Evolutionary conservation across 768 basidiomycete species (phyloP), one percentile per base, ranked within the genome.

Genomic region (Pulveroboletus sp.): DNA sequence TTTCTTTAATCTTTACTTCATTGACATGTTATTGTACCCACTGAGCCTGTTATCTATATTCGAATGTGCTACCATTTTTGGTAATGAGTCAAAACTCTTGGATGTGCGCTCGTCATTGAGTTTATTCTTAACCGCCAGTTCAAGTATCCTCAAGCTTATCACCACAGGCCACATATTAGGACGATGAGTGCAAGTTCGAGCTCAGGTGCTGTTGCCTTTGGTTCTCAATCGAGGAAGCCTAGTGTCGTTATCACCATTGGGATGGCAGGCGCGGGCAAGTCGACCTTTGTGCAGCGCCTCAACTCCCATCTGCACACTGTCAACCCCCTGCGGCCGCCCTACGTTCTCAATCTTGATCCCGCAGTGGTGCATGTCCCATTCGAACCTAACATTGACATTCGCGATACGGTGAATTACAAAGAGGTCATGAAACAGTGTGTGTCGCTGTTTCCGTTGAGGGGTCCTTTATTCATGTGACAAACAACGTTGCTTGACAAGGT

Each of bases 381-480:
- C 64, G 91, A 93, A 51, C 83, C 94, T 26, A 98, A 98, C 67
- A 97, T 99, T 53, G 96, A 99, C 68, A 98, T 99, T 45, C 74
- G 96, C 54, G 96, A 99, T 68, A 99, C 96, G 10, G 84, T 99
- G 18, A 89, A 98, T 66, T 99, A 98, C 70, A 82, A 87, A 56
- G 89, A 99, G 70, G 95, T 99, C 59, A 99, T 99, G 96, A 94
- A 96, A 80, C 93, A 97, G 93, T 96, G 76, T 76, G 76, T 76
- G 86, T 85, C 59, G 62, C 62, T 52, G 47, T 65, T 62, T 58
- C 59, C 53, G 54, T 49, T 40, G 38, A 30, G 50, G 30, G 39
- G 15, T 37, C 33, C 50, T 28, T 44, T 47, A 49, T 49, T 44
- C 38, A 47, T 55, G 52, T 47, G 47, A 59, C 26, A 58, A 44